Base-by-base conservation (phyloP, 495 filamentous ascomycete genomes). In the Zalerion maritima region DNA sequence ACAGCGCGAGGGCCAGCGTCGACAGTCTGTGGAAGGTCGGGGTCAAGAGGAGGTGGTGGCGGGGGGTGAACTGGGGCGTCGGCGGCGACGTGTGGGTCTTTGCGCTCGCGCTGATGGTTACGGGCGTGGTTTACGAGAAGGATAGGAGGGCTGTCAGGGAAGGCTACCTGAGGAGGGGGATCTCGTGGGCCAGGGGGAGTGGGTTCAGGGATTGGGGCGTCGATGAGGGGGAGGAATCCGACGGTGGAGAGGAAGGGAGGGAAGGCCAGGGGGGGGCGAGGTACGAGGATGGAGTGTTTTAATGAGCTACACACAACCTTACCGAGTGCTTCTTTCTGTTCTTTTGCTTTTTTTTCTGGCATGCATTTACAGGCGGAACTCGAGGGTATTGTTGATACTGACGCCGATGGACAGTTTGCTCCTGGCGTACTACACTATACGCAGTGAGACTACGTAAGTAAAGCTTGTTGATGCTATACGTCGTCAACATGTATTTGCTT, bases 11-110 rank as follows among this genome's bases (percentile, higher is more conserved):
- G 13, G 46, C 73, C 6, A 81, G 77, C 21, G 55, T 93, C 18
- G 79, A 93, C 42, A 77, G 69, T 20, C 47, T 81, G 24, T 96
- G 83, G 83, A 93, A 93, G 60, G 78, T 92, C 0, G 81, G 85
- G 7, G 69, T 74, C 26, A 96, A 96, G 69, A 62, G 73, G 19
- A 68, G 80, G 3, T 75, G 76, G 62, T 91, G 87, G 80, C 71
- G 62, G 31, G 80, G 81, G 5, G 60, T 87, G 45, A 73, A 64
- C 28, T n/a, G n/a, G n/a, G n/a, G n/a, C n/a, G n/a, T n/a, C 33
- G 73, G 77, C 17, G 85, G 85, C 4, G 87, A 94, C 52, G 67
- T 94, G 14, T 65, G 73, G 61, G 49, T 97, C 2, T 79, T 97
- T 49, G 74, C 82, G 5, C 41, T 69, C 14, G 75, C 80, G 16